Percentiles rank a stretch among this genome's conserved stretches.
These are phyloP conservation scores for Urostyla sp. DNA, from an alignment of 73 alveolate species.

Conservation along the genomic window DNA sequence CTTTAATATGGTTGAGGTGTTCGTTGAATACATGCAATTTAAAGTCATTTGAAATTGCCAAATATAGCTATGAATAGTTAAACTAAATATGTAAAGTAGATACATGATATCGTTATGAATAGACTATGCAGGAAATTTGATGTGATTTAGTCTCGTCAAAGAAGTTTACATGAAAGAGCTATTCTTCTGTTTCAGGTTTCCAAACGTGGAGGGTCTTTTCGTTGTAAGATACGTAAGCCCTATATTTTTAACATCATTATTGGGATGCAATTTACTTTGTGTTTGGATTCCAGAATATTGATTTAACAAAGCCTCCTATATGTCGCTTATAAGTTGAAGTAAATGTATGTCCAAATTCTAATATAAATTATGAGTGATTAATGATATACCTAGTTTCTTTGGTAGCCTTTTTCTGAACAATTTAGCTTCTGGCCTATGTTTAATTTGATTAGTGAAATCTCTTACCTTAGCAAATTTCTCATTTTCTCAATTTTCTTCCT, in stretches of 20 bases:
- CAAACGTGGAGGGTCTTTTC: constrained; percentile 72
- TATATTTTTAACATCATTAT: neutral
- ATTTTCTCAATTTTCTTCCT: constrained; percentile 38
- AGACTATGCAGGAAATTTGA: constrained; percentile 61
- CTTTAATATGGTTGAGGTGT: constrained; percentile 49
- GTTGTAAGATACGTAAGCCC: constrained; percentile 53
- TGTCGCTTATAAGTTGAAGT: constrained; percentile 21
- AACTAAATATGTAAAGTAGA: neutral
- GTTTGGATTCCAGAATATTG: constrained; percentile 43
- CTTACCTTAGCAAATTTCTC: constrained; percentile 46
- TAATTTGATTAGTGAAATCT: too few relatives aligned
- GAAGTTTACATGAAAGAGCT: constrained; percentile 50
- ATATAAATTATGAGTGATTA: too few relatives aligned
- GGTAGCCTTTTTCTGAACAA: constrained; percentile 30
- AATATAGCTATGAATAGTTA: constrained; percentile 28
- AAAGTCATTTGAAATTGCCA: constrained; percentile 69
- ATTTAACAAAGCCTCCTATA: constrained; percentile 42
- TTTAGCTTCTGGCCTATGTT: constrained; percentile 28
- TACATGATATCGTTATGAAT: constrained; percentile 53
- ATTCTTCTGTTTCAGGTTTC: constrained; percentile 57
- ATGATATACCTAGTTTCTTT: too few relatives aligned
- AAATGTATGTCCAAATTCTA: constrained; percentile 47
- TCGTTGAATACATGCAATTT: constrained; percentile 64
- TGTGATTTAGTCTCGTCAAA: constrained; percentile 60
- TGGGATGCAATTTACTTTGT: neutral